Evolutionary conservation across 768 basidiomycete genomes (phyloP), one percentile per base, ranked within the genome.

Genomic region (Pleurotus salmoneostramineus): DNA sequence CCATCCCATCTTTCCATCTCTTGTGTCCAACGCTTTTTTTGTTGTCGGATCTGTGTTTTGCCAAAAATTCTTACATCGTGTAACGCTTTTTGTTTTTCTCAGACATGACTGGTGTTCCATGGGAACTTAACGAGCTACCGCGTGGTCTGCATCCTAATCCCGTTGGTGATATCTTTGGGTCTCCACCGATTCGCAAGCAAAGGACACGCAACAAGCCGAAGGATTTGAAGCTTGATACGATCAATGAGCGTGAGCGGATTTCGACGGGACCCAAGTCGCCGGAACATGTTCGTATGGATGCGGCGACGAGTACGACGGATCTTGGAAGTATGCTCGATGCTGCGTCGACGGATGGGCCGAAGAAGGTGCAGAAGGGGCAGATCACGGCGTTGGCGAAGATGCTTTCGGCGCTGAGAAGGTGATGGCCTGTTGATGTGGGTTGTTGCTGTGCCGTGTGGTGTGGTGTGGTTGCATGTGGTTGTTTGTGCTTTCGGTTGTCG

Each of bases 341-440:
- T 17, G 21, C 21, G 21, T 27, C 21, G 21, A 68, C 73, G 57
- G 79, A 81, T 35, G 76, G 78, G 50, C 73, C 74, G 50, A 82
- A 91, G 80, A 93, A 89, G 75, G 88, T 91, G 66, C 87, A 92
- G 76, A 93, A 88, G 72, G 90, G 88, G 49, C 93, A 95, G 77
- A 94, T 94, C 74, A 87, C 87, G 65, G 83, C 91, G 43, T 77
- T 95, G 65, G 93, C 93, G 58, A 95, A 95, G 85, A 92, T 95
- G 91, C 76, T 95, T 58, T 91, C 87, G 58, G 88, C 89, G 52
- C 71, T 91, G 72, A 80, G 88, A 66, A 86, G 86, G 66, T 89
- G 69, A 79, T 31, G 50, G 32, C 21, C 21, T 27, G 21, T 56
- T n/a, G 15, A 11, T 11, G 17, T 48, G 47, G 7, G 32, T 48